Conservation (phyloP, 1,284 basidiomycete species). For the Porphyrellus sp. region DNA sequence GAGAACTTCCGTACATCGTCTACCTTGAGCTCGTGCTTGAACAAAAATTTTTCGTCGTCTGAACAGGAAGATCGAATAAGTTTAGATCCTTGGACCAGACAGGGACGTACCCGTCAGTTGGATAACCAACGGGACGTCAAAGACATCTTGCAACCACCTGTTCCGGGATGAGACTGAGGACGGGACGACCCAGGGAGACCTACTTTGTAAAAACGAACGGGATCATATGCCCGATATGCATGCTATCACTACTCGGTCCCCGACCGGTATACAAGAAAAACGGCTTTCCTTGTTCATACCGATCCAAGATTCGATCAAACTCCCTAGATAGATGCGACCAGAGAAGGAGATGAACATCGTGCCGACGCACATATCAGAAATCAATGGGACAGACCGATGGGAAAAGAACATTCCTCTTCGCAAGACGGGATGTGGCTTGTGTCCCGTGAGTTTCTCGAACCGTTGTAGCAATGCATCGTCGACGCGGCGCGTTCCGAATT, state of each 20-base stretch:
- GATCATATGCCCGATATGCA: constrained; percentile 98
- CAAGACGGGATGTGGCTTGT: constrained; percentile 87
- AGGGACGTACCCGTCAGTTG: constrained; percentile 78
- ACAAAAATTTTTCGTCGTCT: constrained; percentile 99
- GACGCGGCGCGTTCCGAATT: constrained; percentile 90
- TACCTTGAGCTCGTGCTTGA: constrained; percentile 90
- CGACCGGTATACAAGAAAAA: constrained; percentile 99
- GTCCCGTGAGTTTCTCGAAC: constrained; percentile 90
- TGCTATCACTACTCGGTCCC: constrained; percentile 93
- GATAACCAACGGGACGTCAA: constrained; percentile 90
- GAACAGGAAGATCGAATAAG: neutral
- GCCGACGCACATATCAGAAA: neutral
- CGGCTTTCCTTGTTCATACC: constrained; percentile 95
- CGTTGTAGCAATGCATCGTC: constrained; percentile 78
- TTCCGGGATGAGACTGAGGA: constrained; percentile 6
- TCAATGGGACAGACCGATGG: constrained; percentile 67
- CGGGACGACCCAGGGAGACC: constrained; percentile 27
- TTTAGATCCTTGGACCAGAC: neutral
- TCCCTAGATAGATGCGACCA: constrained; percentile 54
- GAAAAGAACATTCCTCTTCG: constrained; percentile 97
- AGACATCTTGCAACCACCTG: constrained; percentile 96
- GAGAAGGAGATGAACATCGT: neutral
- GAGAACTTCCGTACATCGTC: constrained; percentile 88
- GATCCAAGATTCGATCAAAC: constrained; percentile 89
- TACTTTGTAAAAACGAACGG: constrained; percentile 98